phyloP scores from a whole-genome alignment of 1,284 basidiomycete genomes.

The Cutaneotrichosporon cyanovorans region DNA sequence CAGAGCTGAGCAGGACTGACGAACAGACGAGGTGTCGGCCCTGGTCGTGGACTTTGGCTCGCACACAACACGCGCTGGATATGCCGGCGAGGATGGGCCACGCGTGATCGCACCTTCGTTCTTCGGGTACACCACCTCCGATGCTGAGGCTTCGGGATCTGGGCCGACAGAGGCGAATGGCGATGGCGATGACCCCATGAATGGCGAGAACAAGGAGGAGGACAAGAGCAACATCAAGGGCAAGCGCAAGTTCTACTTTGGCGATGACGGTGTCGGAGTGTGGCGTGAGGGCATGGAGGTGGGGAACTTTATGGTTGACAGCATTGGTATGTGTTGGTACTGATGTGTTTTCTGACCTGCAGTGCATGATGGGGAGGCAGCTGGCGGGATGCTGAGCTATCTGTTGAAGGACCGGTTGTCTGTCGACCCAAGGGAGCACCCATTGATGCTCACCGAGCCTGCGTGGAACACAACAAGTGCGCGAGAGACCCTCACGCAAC shows the following conservation, averaged over 20 bases:
- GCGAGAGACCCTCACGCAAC: constrained; percentile 85
- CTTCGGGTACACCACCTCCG: constrained; percentile 65
- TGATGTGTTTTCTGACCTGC: neutral
- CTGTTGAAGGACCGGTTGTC: constrained; percentile 67
- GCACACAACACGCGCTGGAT: constrained; percentile 82
- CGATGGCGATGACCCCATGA: constrained; percentile 19
- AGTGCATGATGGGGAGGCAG: constrained; percentile 74
- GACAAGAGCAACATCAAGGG: constrained; percentile 38
- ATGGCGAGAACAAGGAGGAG: constrained; percentile 35
- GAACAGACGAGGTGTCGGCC: constrained; percentile 63
- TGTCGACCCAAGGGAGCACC: constrained; percentile 67
- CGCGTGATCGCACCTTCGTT: constrained; percentile 83
- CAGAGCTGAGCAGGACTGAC: constrained; percentile 1
- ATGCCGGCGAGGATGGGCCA: constrained; percentile 94
- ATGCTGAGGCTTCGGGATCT: constrained; percentile 18
- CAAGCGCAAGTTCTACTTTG: constrained; percentile 67
- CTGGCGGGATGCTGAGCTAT: constrained; percentile 66
- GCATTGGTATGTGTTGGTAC: constrained; percentile 70
- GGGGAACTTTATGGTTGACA: constrained; percentile 73
- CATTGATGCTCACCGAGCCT: constrained; percentile 87
- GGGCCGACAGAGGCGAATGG: constrained; percentile 30
- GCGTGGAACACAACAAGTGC: constrained; percentile 90
- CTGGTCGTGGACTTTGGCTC: constrained; percentile 92
- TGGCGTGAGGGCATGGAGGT: constrained; percentile 87
- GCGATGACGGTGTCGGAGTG: constrained; percentile 83